Conservation (phyloP, 1,139 yeast genomes). For the Blastobotrys elegans region DNA sequence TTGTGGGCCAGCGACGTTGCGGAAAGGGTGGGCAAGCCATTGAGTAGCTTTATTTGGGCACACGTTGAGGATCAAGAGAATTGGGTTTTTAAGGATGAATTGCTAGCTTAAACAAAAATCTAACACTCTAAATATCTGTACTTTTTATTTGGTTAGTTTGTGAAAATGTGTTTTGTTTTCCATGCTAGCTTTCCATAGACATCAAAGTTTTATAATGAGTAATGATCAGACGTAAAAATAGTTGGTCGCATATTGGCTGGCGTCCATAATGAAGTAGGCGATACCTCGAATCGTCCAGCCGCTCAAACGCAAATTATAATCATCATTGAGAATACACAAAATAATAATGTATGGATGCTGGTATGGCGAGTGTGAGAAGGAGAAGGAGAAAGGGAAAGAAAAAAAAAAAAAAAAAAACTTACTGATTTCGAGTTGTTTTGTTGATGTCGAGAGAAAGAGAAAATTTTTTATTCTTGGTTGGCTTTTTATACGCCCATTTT, state of each 20-base stretch:
- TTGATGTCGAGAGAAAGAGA: not conserved
- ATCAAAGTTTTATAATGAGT: not conserved
- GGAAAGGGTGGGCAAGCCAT: conserved; percentile 44
- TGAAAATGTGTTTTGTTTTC: no score
- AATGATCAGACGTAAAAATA: conserved; percentile 17
- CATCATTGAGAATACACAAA: conserved; percentile 22
- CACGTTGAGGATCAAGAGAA: conserved; percentile 18
- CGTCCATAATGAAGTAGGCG: conserved; percentile 31
- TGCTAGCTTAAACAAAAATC: not conserved
- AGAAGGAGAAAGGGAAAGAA: no score
- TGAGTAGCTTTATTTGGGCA: conserved; percentile 33
- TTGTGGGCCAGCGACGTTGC: conserved; percentile 80
- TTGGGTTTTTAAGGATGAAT: conserved; percentile 5
- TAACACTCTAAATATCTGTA: not conserved
- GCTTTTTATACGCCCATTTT: no score
- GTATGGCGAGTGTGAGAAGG: not conserved
- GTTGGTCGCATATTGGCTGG: conserved; percentile 30
- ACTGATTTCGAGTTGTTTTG: no score
- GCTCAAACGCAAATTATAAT: conserved; percentile 62
- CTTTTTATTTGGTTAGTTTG: not conserved
- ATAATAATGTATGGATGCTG: not conserved
- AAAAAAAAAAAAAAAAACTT: no score
- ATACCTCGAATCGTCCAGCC: conserved; percentile 25
- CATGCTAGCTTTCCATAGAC: no score
- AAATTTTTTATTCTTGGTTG: conserved; percentile 93